These are phyloP conservation scores for Phyllachora maydis DNA, from an alignment of 2,329 filamentous ascomycete species.

Conservation along the genomic window DNA sequence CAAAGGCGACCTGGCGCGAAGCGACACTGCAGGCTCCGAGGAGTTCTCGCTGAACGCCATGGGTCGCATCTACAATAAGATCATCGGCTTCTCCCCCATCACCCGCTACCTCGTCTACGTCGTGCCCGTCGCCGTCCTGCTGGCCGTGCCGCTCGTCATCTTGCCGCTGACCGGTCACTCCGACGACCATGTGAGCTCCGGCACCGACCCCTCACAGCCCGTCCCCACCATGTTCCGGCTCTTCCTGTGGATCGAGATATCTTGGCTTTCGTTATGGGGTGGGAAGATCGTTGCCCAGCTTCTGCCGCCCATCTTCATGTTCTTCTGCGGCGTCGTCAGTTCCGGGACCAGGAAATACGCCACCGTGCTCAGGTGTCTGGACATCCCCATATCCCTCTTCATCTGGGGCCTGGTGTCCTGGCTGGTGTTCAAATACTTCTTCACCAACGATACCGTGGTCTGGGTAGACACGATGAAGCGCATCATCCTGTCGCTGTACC, in stretches of 20 bases:
- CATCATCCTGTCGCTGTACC: conserved; percentile 44
- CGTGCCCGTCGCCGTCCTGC: conserved; percentile 36
- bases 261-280: conserved; percentile 47
- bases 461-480: conserved; percentile 41
- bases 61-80: conserved; percentile 42
- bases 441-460: conserved; percentile 16
- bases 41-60: conserved; percentile 40
- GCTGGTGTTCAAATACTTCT: conserved; percentile 38
- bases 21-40: conserved; percentile 23
- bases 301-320: conserved; percentile 43
- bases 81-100: conserved; percentile 40
- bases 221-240: conserved; percentile 35
- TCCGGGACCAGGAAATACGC: conserved; percentile 52
- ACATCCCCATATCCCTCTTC: conserved; percentile 46
- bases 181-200: too few relatives aligned
- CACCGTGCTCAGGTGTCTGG: conserved; percentile 39
- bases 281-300: conserved; percentile 43
- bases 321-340: conserved; percentile 47
- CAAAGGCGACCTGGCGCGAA: conserved; percentile 17
- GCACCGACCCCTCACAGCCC: conserved; percentile 6
- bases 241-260: conserved; percentile 48
- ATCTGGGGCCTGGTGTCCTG: conserved; percentile 45
- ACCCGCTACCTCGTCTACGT: conserved; percentile 50
- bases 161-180: conserved; percentile 21
- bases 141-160: conserved; percentile 41